Conservation (phyloP, 75 land plant genomes). For the Sequoiadendron giganteum region DNA sequence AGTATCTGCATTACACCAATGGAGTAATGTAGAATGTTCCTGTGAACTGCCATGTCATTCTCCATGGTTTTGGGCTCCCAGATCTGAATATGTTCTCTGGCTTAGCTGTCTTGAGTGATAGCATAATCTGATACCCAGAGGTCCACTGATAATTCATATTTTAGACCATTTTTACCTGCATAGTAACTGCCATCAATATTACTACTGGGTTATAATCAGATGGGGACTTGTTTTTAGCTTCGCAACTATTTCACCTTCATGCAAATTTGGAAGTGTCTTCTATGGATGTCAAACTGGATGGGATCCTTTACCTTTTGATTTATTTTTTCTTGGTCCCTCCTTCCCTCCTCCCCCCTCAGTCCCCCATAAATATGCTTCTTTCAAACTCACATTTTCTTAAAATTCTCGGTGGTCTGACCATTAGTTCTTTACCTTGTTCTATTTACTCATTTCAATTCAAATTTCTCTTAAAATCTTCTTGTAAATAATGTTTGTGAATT, state of each 20-base stretch:
- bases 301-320: background rate
- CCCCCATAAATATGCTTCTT: background rate
- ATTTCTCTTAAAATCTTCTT: background rate
- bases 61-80: too few species aligned
- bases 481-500: background rate
- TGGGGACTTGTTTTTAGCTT: background rate
- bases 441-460: background rate
- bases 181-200: too few species aligned
- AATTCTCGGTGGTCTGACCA: background rate
- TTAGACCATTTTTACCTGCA: too few species aligned
- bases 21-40: too few species aligned
- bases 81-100: too few species aligned
- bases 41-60: too few species aligned
- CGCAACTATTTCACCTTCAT: background rate
- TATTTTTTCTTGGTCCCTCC: background rate
- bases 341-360: too few species aligned
- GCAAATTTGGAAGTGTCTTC: background rate
- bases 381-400: background rate
- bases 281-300: background rate
- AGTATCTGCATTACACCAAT: too few species aligned
- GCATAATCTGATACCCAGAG: too few species aligned
- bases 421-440: background rate
- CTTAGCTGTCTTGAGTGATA: too few species aligned
- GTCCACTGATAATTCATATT: too few species aligned
- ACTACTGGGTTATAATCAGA: background rate